These are phyloP conservation scores for Thelonectria olida DNA, from an alignment of 2,329 filamentous ascomycete genomes.

Conservation along the genomic window DNA sequence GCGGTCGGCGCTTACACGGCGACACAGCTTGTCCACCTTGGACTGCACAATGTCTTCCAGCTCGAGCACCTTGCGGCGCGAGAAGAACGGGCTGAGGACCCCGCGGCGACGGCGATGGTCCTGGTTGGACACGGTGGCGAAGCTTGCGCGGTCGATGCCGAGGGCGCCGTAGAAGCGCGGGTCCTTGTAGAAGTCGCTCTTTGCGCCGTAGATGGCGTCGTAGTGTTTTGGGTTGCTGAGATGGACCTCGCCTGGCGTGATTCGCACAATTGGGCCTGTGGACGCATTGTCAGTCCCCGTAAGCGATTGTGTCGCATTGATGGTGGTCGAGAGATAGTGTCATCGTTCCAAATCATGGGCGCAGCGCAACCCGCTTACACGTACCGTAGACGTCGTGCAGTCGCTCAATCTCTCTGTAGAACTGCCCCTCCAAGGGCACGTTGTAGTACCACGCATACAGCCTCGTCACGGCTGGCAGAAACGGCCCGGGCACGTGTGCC, in stretches of 20 bases:
- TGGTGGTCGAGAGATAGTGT: background rate
- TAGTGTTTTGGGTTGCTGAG: slow-evolving; percentile 29
- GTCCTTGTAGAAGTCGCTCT: slow-evolving; percentile 26
- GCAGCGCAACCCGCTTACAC: background rate
- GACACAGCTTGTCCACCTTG: slow-evolving; percentile 41
- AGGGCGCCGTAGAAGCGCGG: slow-evolving; percentile 16
- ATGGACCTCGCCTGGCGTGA: slow-evolving; percentile 31
- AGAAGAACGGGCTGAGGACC: slow-evolving; percentile 55
- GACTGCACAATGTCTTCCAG: slow-evolving; percentile 49
- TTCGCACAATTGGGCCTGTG: slow-evolving; percentile 27
- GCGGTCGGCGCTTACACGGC: slow-evolving; percentile 5
- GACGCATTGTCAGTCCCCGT: background rate
- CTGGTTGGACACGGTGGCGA: slow-evolving; percentile 49
- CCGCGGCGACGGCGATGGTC: slow-evolving; percentile 52
- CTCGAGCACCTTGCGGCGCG: slow-evolving; percentile 46
- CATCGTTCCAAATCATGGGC: background rate
- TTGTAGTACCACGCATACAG: slow-evolving; percentile 22
- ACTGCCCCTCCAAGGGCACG: slow-evolving; percentile 7
- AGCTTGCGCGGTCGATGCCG: slow-evolving; percentile 30
- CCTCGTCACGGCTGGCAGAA: slow-evolving; percentile 17
- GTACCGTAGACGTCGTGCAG: slow-evolving; percentile 19
- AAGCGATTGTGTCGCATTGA: background rate
- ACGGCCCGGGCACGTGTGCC: slow-evolving; percentile 14
- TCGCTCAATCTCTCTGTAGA: slow-evolving; percentile 22
- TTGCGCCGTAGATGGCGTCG: slow-evolving; percentile 26